Base-by-base conservation (phyloP, 225 moss, liverwort and hornwort species). In the Thuidium tamariscinum region DNA sequence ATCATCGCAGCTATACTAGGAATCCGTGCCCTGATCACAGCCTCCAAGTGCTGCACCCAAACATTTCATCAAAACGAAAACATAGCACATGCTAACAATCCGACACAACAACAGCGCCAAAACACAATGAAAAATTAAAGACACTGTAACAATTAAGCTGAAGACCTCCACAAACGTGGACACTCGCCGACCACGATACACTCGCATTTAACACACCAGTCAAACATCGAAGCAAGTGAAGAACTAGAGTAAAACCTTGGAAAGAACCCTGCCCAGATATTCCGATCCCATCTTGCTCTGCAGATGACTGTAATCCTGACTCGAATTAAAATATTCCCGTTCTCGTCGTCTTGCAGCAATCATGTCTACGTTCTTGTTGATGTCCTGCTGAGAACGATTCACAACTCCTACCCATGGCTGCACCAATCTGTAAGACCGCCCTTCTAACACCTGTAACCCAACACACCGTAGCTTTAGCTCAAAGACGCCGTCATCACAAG, bases 301-400 rank as follows among this genome's bases (percentile, higher is more conserved):
- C 66, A 93, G 93, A 82, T 93, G 93, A 77, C 93, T 37, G 76
- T 93, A 93, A 80, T 93, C 93, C 46, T 37, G 83, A 88, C 91
- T 93, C 3, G 88, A 83, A 60, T 88, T 83, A 69, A 92, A 93
- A 88, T 93, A 93, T 26, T 93, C 93, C 82, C 92, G 89, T 76
- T 93, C 92, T 86, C 91, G 91, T 60, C 89, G 90, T 77, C 91
- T 92, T 65, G 93, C 93, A 87, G 93, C 90, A 85, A 93, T 89
- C 93, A 93, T 93, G 87, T 93, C 93, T 8, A 93, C 93, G 67
- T 92, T 93, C 86, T 92, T 92, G 87, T 93, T 93, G 83, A 93
- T 93, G 80, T 93, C 93, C 89, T 92, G 90, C 89, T 93, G 92
- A 82, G 93, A 93, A 52, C 92, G 89, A 87, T 93, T 93, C 78